Evolutionary conservation across 164 flowering plant species (phyloP).

Genomic region (Vitis amurensis): DNA sequence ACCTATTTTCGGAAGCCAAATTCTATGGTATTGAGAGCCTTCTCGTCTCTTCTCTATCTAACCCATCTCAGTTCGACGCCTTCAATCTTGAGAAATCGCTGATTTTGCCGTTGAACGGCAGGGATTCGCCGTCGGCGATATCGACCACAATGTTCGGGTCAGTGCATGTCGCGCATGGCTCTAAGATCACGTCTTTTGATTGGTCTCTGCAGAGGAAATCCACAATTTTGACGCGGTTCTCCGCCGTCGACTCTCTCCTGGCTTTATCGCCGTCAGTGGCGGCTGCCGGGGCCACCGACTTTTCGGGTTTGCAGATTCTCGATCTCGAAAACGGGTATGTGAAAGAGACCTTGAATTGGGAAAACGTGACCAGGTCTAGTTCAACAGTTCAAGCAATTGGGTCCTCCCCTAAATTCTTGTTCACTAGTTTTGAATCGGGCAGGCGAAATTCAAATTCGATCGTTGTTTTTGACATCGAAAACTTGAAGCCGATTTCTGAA

Average conservation of each 20-base stretch:
- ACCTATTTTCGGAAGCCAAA: slow-evolving; percentile 64
- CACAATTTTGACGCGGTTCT: slow-evolving; percentile 71
- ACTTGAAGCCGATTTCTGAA: slow-evolving; percentile 56
- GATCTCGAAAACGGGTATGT: slow-evolving; percentile 64
- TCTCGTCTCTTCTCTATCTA: slow-evolving; percentile 49
- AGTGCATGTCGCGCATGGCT: slow-evolving; percentile 83
- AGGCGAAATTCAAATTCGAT: slow-evolving; percentile 83
- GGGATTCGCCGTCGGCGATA: slow-evolving; percentile 77
- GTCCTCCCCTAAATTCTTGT: slow-evolving; percentile 48
- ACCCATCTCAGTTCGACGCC: slow-evolving; percentile 80
- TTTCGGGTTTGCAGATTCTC: slow-evolving; percentile 77
- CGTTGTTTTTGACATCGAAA: slow-evolving; percentile 66
- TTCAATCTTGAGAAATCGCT: slow-evolving; percentile 67
- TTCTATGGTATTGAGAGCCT: slow-evolving; percentile 68
- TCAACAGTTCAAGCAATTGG: slow-evolving; percentile 88
- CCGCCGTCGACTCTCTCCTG: slow-evolving; percentile 71
- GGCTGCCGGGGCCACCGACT: slow-evolving; percentile 93
- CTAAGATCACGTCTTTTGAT: slow-evolving; percentile 89
- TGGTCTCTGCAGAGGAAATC: slow-evolving; percentile 71
- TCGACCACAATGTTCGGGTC: slow-evolving; percentile 67
- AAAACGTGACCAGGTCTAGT: slow-evolving; percentile 69
- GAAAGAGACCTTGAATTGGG: slow-evolving; percentile 66
- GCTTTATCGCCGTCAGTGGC: slow-evolving; percentile 57
- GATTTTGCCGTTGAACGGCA: slow-evolving; percentile 61
- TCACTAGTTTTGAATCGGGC: slow-evolving; percentile 85